These are phyloP conservation scores for Aspergillus nomiae DNA, from an alignment of 2,329 filamentous ascomycete genomes.

Conservation along the genomic window DNA sequence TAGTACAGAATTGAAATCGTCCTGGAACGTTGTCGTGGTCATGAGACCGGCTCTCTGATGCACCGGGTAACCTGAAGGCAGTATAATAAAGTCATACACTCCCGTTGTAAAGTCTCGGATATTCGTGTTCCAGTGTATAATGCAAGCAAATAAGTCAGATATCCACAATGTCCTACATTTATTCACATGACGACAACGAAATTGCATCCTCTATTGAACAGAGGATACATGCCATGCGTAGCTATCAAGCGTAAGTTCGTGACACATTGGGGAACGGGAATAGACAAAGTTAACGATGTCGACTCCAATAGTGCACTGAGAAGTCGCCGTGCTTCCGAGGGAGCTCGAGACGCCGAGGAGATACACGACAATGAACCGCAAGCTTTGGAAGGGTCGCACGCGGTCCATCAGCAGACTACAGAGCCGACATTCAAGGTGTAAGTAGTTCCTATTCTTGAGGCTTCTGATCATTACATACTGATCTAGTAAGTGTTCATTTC, in stretches of 20 bases:
- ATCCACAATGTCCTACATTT: background rate
- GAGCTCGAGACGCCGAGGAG: background rate
- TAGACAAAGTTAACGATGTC: background rate
- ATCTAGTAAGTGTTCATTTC: background rate
- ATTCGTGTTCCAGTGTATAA: background rate
- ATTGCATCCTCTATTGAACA: conserved; percentile 4
- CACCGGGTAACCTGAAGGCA: background rate
- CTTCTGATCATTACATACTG: background rate
- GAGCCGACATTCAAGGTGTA: background rate
- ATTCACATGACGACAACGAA: conserved; percentile 1
- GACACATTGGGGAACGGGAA: too few species aligned
- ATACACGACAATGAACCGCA: background rate
- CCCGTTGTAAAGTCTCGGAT: background rate
- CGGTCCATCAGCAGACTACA: background rate
- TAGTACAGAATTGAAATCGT: background rate
- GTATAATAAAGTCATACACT: background rate
- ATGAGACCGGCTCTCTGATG: background rate
- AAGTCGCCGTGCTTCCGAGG: background rate
- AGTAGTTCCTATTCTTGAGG: background rate
- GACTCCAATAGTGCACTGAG: background rate
- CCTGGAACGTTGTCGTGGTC: background rate
- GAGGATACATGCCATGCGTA: conserved; percentile 2
- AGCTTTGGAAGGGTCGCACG: background rate
- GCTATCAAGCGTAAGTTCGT: background rate
- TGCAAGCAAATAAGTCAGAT: background rate